Evolutionary conservation across 2,329 filamentous ascomycete species (phyloP).

Genomic region (Decorospora gaudefroyi): DNA sequence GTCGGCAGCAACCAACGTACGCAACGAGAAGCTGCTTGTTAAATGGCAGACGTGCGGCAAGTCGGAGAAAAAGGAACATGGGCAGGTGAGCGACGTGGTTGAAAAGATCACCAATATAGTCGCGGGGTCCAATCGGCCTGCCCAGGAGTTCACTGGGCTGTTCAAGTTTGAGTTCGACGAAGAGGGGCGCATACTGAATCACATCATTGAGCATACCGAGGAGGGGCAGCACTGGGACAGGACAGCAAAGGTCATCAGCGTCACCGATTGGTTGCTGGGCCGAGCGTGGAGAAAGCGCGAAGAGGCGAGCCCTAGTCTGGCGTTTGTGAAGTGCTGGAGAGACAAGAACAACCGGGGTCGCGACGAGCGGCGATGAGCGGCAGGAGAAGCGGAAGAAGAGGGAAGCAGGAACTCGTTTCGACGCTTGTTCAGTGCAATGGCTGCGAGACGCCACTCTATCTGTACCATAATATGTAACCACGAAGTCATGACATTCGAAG

Average conservation of each 20-base stretch:
- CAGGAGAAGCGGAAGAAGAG: too few relatives aligned
- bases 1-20: constrained; percentile 44
- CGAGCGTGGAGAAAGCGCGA: constrained; percentile 64
- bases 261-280: constrained; percentile 93
- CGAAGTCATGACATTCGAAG: constrained; percentile 12
- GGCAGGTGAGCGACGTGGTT: constrained; percentile 55
- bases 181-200: constrained; percentile 79
- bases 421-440: too few relatives aligned
- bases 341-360: constrained; percentile 11
- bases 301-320: constrained; percentile 51
- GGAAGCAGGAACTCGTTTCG: too few relatives aligned
- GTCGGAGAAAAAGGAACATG: constrained; percentile 52
- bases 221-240: constrained; percentile 81
- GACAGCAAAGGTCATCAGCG: constrained; percentile 80
- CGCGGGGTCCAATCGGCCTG: constrained; percentile 51
- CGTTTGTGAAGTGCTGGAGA: constrained; percentile 39
- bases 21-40: constrained; percentile 82
- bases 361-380: constrained; percentile 6
- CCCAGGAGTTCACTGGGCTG: constrained; percentile 81
- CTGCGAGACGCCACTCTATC: constrained; percentile 11
- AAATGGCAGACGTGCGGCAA: constrained; percentile 78
- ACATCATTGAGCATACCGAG: constrained; percentile 93
- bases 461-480: constrained; percentile 38
- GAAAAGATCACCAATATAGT: constrained; percentile 62
- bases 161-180: constrained; percentile 96